A percentile compares a stretch with the other conserved stretches of the same genome.
phyloP scores from a whole-genome alignment of 2,329 filamentous ascomycete species.

The Sporothrix variecibatus region DNA sequence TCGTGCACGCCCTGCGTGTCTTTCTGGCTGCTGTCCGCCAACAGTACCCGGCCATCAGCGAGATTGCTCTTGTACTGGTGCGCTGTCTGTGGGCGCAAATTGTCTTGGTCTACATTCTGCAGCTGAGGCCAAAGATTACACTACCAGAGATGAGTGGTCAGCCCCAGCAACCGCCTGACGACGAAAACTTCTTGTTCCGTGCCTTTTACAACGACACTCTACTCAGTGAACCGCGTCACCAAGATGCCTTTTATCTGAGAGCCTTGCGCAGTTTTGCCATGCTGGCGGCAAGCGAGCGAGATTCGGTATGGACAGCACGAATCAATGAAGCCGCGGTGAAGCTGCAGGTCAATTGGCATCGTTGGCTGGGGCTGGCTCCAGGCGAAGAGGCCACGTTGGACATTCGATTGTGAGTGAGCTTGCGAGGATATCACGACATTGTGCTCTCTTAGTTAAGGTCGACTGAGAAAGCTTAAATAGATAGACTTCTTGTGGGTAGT shows the following conservation, averaged over 20 bases:
- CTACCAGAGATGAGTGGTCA: neutral
- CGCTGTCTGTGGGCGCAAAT: constrained; percentile 22
- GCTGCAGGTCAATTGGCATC: neutral
- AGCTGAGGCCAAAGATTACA: constrained; percentile 14
- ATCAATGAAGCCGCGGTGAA: neutral
- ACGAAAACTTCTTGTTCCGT: neutral
- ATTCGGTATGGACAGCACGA: neutral
- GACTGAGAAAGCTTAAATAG: too few species aligned
- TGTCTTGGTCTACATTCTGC: constrained; percentile 18
- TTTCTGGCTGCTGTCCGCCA: neutral
- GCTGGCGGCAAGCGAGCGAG: neutral
- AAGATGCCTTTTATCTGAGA: constrained; percentile 16
- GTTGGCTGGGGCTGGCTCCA: neutral
- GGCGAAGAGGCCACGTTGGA: constrained; percentile 7
- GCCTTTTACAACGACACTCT: neutral
- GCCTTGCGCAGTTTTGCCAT: neutral
- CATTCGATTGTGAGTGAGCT: neutral
- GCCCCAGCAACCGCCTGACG: neutral
- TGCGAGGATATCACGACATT: neutral
- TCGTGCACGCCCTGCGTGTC: constrained; percentile 11
- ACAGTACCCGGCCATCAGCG: constrained; percentile 6
- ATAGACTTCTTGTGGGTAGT: too few species aligned
- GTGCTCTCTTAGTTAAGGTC: too few species aligned
- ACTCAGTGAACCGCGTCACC: constrained; percentile 6
- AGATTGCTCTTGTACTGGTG: neutral